Percentiles rank a stretch among this genome's conserved stretches.
Conservation (phyloP, 2,329 filamentous ascomycete genomes). For the Fusarium multiceps region DNA sequence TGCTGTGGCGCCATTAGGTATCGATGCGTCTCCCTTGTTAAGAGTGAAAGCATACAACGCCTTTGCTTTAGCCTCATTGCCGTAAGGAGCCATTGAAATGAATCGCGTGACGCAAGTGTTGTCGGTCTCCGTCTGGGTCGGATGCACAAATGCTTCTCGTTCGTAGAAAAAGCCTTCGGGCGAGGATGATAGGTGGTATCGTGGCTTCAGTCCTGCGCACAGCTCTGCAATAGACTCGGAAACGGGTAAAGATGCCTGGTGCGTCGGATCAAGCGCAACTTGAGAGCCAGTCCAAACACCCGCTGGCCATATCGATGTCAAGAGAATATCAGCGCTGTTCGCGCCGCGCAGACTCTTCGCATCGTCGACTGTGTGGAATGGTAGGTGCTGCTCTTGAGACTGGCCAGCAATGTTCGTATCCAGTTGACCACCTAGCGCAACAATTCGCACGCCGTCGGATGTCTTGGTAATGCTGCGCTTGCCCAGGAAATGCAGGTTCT, state of each 20-base stretch:
- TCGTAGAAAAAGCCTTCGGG: constrained; percentile 79
- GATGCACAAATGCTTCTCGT: constrained; percentile 90
- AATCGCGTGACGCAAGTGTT: constrained; percentile 81
- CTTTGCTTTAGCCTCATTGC: constrained; percentile 81
- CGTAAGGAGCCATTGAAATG: constrained; percentile 85
- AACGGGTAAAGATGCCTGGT: constrained; percentile 61
- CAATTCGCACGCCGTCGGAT: constrained; percentile 86
- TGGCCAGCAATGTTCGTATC: constrained; percentile 70
- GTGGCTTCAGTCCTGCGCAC: constrained; percentile 82
- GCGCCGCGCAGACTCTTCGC: constrained; percentile 80
- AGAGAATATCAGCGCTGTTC: constrained; percentile 83
- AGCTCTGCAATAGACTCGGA: constrained; percentile 81
- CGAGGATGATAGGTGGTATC: constrained; percentile 86
- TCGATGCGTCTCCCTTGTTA: constrained; percentile 70
- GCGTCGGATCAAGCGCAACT: constrained; percentile 65
- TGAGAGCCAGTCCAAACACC: constrained; percentile 77
- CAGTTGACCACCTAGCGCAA: constrained; percentile 82
- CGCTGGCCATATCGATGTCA: constrained; percentile 89
- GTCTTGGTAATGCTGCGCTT: constrained; percentile 91
- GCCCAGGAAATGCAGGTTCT: constrained; percentile 91
- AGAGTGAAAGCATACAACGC: constrained; percentile 83
- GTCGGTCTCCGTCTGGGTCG: constrained; percentile 58
- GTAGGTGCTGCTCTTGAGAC: constrained; percentile 78
- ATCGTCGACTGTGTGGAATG: constrained; percentile 81
- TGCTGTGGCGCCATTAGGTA: constrained; percentile 78